phyloP scores from a whole-genome alignment of 805 yeast genomes.

The Ogataea kodamae region DNA sequence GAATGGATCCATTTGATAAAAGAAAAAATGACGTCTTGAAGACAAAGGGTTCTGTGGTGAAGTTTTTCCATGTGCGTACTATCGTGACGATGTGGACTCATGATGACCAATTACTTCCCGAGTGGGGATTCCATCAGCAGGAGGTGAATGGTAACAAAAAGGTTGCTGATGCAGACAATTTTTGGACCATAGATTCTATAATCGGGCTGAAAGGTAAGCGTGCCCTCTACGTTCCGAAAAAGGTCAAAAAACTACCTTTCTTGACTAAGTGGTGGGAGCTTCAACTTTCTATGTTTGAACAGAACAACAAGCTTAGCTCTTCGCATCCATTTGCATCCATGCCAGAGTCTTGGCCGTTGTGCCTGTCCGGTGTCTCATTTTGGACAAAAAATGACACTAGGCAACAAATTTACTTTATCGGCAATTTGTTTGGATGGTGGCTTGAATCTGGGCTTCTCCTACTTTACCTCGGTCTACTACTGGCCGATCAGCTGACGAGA shows the following conservation, averaged over 20 bases:
- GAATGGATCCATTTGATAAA: conserved; percentile 58
- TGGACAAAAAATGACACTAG: conserved; percentile 74
- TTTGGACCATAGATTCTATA: conserved; percentile 76
- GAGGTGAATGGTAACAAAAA: conserved; percentile 96
- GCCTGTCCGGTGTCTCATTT: conserved; percentile 88
- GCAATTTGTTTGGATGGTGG: conserved; percentile 92
- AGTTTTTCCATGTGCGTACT: conserved; percentile 77
- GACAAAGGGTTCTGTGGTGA: conserved; percentile 67
- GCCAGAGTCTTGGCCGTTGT: conserved; percentile 89
- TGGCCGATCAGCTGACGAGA: conserved; percentile 73
- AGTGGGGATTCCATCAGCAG: conserved; percentile 89
- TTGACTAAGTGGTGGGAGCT: conserved; percentile 85
- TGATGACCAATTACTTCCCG: conserved; percentile 78
- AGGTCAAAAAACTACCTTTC: conserved; percentile 63
- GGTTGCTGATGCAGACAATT: conserved; percentile 58
- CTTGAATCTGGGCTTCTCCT: conserved; percentile 63
- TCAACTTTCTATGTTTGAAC: conserved; percentile 85
- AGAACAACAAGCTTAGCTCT: conserved; percentile 80
- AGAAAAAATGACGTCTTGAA: conserved; percentile 50
- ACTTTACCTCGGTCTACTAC: conserved; percentile 57
- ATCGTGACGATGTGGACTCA: conserved; percentile 95
- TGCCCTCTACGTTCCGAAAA: conserved; percentile 59
- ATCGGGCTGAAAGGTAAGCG: conserved; percentile 62
- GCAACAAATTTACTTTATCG: conserved; percentile 83
- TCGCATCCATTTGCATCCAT: conserved; percentile 95